Base-by-base conservation (phyloP, 2,329 filamentous ascomycete genomes). In the Trichoderma semiorbis region DNA sequence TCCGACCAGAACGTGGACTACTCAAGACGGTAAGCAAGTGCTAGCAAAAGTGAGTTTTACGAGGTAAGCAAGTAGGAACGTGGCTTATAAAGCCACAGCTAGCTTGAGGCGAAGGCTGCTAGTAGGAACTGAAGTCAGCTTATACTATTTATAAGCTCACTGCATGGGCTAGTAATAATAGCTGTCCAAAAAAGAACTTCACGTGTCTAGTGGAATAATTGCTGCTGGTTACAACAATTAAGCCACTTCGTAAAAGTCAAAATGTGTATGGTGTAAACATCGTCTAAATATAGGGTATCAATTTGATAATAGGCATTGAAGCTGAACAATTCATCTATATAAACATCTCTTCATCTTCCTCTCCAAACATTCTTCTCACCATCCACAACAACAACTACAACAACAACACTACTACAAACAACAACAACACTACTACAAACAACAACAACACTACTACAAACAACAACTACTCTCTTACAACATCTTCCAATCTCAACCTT, bases 261-360 rank as follows among this genome's bases (percentile, higher is more conserved):
- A 57, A 26, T 60, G 43, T 32, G 21, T 60, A 60, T 60, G 58
- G 65, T 61, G 14, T 43, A 39, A 43, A 28, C 18, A 10, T 26
- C 24, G 5, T 16, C 16, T 43, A 39, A 26, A 6, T 21, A 30
- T 30, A 18, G 18, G 55, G 55, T 43, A 43, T n/a, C 3, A 18
- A 43, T 43, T 43, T 43, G 39, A 43, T 43, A 43, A 43, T 43
- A 43, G 39, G 39, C 24, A 39, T n/a, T 26, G n/a, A 43, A 24
- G 60, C 16, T 26, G 21, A 69, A 34, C 7, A 62, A 36, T 3
- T 50, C 16, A 62, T 69, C 67, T 69, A 69, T 69, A 69, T 69
- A 69, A 69, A 62, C 57, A 53, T 43, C 67, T 62, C 57, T 62
- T 50, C 21, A 28, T 69, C 66, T 53, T n/a, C 18, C 53, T n/a